A percentile compares a stretch with the other conserved stretches of the same genome.
phyloP scores from a whole-genome alignment of 305 asterid species.

The Caryopteris hybrid region DNA sequence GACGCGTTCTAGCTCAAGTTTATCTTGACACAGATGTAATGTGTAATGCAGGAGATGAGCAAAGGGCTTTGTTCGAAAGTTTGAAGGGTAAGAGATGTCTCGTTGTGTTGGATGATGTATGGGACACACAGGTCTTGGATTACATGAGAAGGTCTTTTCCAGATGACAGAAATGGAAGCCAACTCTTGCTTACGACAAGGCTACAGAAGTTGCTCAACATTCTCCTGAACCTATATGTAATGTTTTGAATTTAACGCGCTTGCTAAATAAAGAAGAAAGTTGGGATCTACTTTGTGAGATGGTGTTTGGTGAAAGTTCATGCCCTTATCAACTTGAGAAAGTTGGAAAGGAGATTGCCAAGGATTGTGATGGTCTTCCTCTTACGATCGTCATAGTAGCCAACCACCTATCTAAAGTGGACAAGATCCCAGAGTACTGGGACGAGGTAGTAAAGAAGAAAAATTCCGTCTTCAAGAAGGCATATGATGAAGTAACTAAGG shows the following conservation, averaged over 20 bases:
- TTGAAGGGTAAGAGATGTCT: too few relatives aligned
- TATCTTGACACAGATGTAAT: too few relatives aligned
- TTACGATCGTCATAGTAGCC: not conserved
- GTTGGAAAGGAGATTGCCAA: not conserved
- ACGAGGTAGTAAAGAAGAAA: not conserved
- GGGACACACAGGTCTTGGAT: too few relatives aligned
- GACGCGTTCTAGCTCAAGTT: too few relatives aligned
- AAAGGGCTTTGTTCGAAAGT: too few relatives aligned
- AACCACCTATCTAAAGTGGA: not conserved
- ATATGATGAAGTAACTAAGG: not conserved
- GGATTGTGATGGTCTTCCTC: not conserved
- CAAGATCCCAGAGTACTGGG: not conserved
- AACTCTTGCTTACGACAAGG: too few relatives aligned
- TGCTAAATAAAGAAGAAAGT: not conserved
- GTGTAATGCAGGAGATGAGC: too few relatives aligned
- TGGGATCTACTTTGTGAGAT: not conserved
- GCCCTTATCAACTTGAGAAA: not conserved
- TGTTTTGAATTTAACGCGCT: not conserved
- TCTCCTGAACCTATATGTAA: too few relatives aligned
- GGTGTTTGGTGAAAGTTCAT: not conserved
- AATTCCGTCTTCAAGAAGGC: not conserved
- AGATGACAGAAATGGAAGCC: too few relatives aligned
- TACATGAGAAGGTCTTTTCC: too few relatives aligned
- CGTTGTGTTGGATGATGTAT: too few relatives aligned
- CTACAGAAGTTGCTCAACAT: too few relatives aligned